These are phyloP conservation scores for Claviceps pusilla DNA, from an alignment of 2,329 filamentous ascomycete species.

Conservation along the genomic window DNA sequence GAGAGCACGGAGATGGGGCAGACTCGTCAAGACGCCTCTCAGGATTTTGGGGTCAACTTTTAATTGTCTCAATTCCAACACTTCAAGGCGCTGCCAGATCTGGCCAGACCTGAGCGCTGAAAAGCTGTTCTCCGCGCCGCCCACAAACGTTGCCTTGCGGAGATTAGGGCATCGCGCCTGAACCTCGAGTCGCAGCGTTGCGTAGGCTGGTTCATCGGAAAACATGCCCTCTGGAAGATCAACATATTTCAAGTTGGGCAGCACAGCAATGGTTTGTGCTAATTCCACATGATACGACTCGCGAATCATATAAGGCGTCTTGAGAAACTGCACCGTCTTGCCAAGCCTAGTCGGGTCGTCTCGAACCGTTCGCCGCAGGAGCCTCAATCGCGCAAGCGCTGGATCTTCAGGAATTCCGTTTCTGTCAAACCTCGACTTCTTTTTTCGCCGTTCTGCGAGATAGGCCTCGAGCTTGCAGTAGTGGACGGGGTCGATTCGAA, in stretches of 20 bases:
- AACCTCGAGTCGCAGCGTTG: conserved; percentile 66
- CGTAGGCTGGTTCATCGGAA: conserved; percentile 60
- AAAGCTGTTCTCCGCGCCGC: conserved; percentile 64
- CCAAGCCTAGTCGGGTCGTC: conserved; percentile 58
- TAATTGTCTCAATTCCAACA: conserved; percentile 54
- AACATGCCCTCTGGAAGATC: conserved; percentile 84
- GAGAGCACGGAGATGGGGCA: conserved; percentile 55
- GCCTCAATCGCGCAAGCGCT: conserved; percentile 56
- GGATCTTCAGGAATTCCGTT: conserved; percentile 72
- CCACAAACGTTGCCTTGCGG: conserved; percentile 74
- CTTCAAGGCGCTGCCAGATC: conserved; percentile 56
- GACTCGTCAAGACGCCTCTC: conserved; percentile 52
- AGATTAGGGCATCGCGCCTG: conserved; percentile 71
- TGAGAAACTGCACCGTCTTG: conserved; percentile 59
- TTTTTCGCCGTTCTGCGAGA: conserved; percentile 65
- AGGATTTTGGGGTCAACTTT: conserved; percentile 56
- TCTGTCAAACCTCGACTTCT: conserved; percentile 55
- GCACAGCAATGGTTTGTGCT: conserved; percentile 69
- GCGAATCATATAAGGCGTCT: conserved; percentile 87
- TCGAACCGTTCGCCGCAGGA: conserved; percentile 69
- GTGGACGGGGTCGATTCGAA: conserved; percentile 86
- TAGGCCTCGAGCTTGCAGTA: conserved; percentile 80
- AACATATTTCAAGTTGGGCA: conserved; percentile 74
- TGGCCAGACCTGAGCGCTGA: conserved; percentile 50
- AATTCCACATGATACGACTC: conserved; percentile 75